These are phyloP conservation scores for Diatrype stigma DNA, from an alignment of 2,329 filamentous ascomycete genomes.

Conservation along the genomic window DNA sequence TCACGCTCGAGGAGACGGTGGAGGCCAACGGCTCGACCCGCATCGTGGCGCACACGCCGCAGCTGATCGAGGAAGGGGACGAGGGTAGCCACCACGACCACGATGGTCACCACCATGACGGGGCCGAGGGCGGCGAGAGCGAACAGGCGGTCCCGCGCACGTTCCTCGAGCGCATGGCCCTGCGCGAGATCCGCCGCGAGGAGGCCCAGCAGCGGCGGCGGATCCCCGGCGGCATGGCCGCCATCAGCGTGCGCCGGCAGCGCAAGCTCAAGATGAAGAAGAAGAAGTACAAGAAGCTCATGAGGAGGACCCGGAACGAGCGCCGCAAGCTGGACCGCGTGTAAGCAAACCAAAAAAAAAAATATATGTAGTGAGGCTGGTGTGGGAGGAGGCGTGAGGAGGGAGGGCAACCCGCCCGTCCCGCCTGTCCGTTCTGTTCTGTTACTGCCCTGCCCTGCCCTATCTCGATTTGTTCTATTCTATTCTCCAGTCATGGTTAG, in stretches of 20 bases:
- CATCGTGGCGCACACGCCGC: slow-evolving; percentile 57
- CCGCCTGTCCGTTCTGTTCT: no score
- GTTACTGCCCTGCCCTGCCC: no score
- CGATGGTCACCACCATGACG: no score
- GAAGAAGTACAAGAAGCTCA: slow-evolving; percentile 99
- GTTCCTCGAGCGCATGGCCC: slow-evolving; percentile 68
- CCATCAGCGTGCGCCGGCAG: slow-evolving; percentile 89
- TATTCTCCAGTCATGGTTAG: no score
- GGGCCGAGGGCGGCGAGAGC: no score
- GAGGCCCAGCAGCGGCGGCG: slow-evolving; percentile 44
- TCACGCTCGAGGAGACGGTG: slow-evolving; percentile 64
- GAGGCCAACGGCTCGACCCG: slow-evolving; percentile 56
- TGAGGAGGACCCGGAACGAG: slow-evolving; percentile 84
- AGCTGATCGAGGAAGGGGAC: slow-evolving; percentile 46
- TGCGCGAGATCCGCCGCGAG: slow-evolving; percentile 58
- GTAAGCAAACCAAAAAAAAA: slow-evolving; percentile 24
- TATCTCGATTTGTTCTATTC: no score
- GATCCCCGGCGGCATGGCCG: slow-evolving; percentile 52
- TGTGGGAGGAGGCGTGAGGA: no score
- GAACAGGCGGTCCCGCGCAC: slow-evolving; percentile 33
- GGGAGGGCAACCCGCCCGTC: no score
- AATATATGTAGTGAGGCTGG: no score
- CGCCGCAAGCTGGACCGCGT: slow-evolving; percentile 77
- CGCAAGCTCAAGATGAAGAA: slow-evolving; percentile 99
- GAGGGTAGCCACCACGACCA: not conserved